A percentile compares a stretch with the other conserved stretches of the same genome.
Evolutionary conservation across 2,329 filamentous ascomycete genomes (phyloP).

Genomic region (Cryphonectria nitschkei): DNA sequence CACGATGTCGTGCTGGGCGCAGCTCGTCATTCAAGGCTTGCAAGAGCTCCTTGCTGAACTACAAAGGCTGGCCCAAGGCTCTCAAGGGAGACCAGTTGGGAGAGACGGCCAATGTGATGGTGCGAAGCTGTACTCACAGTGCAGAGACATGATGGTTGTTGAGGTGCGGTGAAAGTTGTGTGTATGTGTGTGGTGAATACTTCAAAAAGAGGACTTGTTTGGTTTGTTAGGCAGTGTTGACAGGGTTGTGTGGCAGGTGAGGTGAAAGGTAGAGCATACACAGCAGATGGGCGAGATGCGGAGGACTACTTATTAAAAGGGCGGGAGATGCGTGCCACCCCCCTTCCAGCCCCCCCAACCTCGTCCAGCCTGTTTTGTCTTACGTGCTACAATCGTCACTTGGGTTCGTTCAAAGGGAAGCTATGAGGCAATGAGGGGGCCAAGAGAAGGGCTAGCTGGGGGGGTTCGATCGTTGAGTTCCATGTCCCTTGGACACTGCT

Average conservation of each 20-base stretch:
- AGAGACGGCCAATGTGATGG: not conserved
- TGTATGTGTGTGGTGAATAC: not conserved
- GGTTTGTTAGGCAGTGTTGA: slow-evolving; percentile 10
- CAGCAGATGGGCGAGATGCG: slow-evolving; percentile 8
- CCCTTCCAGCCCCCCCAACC: not conserved
- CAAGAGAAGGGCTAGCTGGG: slow-evolving; percentile 4
- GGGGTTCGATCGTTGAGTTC: not conserved
- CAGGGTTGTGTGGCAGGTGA: not conserved
- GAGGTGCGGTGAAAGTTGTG: slow-evolving; percentile 15
- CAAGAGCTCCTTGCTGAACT: not conserved
- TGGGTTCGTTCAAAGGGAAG: slow-evolving; percentile 12
- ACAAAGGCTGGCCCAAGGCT: not conserved
- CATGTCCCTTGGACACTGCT: not conserved
- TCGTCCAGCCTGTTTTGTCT: slow-evolving; percentile 22
- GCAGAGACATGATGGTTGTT: slow-evolving; percentile 55
- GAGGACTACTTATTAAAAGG: slow-evolving; percentile 20
- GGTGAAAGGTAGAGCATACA: not conserved
- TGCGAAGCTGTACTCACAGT: slow-evolving; percentile 50
- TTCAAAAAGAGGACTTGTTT: not conserved
- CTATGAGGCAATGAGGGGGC: slow-evolving; percentile 27
- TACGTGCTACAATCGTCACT: slow-evolving; percentile 29
- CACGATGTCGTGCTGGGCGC: not conserved
- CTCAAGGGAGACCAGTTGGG: not conserved
- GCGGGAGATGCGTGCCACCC: not conserved
- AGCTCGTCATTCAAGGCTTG: not conserved